Percentiles rank a stretch among this genome's conserved stretches.
Conservation (phyloP, 176 grass and related monocot genomes). For the Musa itinerans region DNA sequence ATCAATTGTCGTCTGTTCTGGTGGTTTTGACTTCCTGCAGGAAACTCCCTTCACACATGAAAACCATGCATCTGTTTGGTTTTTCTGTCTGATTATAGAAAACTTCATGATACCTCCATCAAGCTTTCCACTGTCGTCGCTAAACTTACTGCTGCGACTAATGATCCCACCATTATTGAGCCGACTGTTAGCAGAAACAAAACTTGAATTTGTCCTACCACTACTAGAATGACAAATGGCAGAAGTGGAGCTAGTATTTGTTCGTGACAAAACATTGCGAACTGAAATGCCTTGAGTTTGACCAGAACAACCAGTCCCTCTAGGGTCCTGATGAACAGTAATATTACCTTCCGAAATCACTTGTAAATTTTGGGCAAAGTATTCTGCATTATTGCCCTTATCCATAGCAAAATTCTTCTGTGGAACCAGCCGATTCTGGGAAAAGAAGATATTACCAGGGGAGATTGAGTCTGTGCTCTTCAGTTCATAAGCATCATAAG, state of each 20-base stretch:
- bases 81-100: slow-evolving; percentile 46
- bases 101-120: slow-evolving; percentile 49
- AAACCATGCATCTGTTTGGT: slow-evolving; percentile 52
- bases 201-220: slow-evolving; percentile 27
- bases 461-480: slow-evolving; percentile 54
- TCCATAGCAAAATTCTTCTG: slow-evolving; percentile 31
- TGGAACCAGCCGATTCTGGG: slow-evolving; percentile 39
- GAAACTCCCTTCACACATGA: slow-evolving; percentile 43
- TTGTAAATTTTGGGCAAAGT: slow-evolving; percentile 18
- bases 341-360: slow-evolving; percentile 11
- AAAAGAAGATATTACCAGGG: slow-evolving; percentile 66
- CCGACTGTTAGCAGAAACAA: not conserved
- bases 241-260: slow-evolving; percentile 40
- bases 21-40: slow-evolving; percentile 34
- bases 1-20: slow-evolving; percentile 19
- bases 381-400: slow-evolving; percentile 21
- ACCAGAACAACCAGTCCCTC: slow-evolving; percentile 23
- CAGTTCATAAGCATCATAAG: slow-evolving; percentile 43
- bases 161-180: slow-evolving; percentile 25
- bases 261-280: slow-evolving; percentile 25
- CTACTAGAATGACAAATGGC: slow-evolving; percentile 26
- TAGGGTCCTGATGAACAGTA: slow-evolving; percentile 23
- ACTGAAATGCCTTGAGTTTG: slow-evolving; percentile 31
- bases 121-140: slow-evolving; percentile 47
- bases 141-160: slow-evolving; percentile 46